phyloP scores from a whole-genome alignment of 352 stramenopile species.

The Halophytophthora batemanensis region DNA sequence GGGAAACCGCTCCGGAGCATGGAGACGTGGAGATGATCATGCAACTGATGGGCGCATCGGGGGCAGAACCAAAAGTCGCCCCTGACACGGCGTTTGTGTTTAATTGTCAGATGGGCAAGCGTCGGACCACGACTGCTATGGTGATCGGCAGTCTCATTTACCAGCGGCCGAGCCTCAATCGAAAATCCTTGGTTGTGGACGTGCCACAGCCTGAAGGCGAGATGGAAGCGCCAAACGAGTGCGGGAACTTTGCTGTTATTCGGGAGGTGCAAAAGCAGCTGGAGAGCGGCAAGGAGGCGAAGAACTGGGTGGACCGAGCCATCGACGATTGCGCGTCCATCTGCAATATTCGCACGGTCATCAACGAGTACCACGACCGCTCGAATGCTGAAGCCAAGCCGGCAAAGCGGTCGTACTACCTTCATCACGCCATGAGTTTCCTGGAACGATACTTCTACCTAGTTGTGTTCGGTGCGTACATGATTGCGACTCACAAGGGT shows the following conservation, averaged over 20 bases:
- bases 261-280: conserved; percentile 58
- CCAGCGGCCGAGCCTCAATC: conserved; percentile 33
- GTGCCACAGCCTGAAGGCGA: conserved; percentile 5
- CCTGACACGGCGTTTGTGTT: conserved; percentile 78
- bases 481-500: conserved; percentile 38
- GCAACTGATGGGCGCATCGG: conserved; percentile 42
- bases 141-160: conserved; percentile 68
- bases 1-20: conserved; percentile 81
- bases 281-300: conserved; percentile 47
- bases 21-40: conserved; percentile 66
- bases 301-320: conserved; percentile 67
- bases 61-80: conserved; percentile 17
- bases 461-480: conserved; percentile 84
- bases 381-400: conserved; percentile 77
- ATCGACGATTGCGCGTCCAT: conserved; percentile 71
- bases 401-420: conserved; percentile 72
- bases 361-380: conserved; percentile 73
- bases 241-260: conserved; percentile 71
- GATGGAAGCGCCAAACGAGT: conserved; percentile 7
- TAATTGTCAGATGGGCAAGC: conserved; percentile 88
- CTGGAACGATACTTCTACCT: conserved; percentile 88
- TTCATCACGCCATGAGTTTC: conserved; percentile 85
- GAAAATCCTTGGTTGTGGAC: conserved; percentile 6
- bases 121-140: conserved; percentile 75
- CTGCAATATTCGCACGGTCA: conserved; percentile 80